Evolutionary conservation across 2,329 filamentous ascomycete genomes (phyloP).

Genomic region (Ophiosphaerella korrae): DNA sequence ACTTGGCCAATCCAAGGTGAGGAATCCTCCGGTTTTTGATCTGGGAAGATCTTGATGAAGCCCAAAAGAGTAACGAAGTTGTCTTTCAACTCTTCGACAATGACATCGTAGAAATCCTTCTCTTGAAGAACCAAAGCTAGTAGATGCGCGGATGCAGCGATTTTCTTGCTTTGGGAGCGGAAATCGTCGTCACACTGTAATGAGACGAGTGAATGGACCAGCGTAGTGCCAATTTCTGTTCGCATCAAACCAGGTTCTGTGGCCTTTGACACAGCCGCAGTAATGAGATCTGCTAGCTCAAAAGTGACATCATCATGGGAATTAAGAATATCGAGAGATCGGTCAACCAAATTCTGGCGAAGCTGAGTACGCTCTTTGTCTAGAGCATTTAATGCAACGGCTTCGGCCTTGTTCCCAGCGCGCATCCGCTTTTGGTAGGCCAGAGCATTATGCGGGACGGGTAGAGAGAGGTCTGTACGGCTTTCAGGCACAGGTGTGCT

Average conservation of each 20-base stretch:
- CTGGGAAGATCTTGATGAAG: conserved; percentile 75
- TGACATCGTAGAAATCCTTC: conserved; percentile 76
- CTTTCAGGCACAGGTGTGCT: conserved; percentile 25
- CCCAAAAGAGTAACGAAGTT: conserved; percentile 76
- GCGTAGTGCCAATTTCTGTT: conserved; percentile 78
- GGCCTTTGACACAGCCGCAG: conserved; percentile 68
- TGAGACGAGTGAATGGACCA: conserved; percentile 81
- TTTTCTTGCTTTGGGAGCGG: conserved; percentile 65
- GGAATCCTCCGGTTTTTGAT: conserved; percentile 74
- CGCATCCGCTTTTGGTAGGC: conserved; percentile 43
- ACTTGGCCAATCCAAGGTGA: conserved; percentile 93
- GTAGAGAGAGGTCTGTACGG: conserved; percentile 15
- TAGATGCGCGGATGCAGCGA: conserved; percentile 91
- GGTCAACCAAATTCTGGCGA: conserved; percentile 79
- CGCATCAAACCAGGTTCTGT: conserved; percentile 64
- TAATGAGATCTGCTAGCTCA: conserved; percentile 86
- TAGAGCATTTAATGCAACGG: conserved; percentile 75
- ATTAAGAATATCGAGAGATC: conserved; percentile 87
- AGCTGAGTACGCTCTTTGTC: conserved; percentile 76
- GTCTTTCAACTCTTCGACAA: conserved; percentile 74
- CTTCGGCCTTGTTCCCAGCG: conserved; percentile 41
- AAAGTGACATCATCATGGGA: conserved; percentile 87
- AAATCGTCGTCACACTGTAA: conserved; percentile 64
- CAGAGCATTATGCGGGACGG: conserved; percentile 28
- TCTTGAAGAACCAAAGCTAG: conserved; percentile 87